These are phyloP conservation scores for Chloropicon primus DNA, from an alignment of 139 green algal genomes.

Conservation along the genomic window DNA sequence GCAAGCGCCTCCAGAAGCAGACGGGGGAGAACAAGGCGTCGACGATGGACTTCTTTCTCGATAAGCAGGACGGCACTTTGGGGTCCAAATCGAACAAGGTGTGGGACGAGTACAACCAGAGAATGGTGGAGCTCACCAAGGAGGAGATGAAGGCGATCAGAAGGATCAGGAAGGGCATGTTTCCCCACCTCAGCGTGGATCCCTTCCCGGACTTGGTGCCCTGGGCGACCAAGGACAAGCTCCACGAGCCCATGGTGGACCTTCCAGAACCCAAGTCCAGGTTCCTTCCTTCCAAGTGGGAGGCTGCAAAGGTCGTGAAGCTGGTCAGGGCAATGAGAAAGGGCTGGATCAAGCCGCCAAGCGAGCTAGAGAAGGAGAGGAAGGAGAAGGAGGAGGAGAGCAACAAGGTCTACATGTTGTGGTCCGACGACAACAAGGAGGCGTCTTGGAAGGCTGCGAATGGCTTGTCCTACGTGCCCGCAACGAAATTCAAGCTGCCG, in stretches of 20 bases:
- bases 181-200: slow-evolving; percentile 56
- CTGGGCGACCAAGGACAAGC: background rate
- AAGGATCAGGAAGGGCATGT: slow-evolving; percentile 73
- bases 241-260: slow-evolving; percentile 48
- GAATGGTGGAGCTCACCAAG: slow-evolving; percentile 39
- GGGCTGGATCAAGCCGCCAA: slow-evolving; percentile 64
- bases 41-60: background rate
- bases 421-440: slow-evolving; percentile 63
- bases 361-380: slow-evolving; percentile 7
- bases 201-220: slow-evolving; percentile 15
- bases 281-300: slow-evolving; percentile 91
- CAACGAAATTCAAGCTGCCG: slow-evolving; percentile 78
- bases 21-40: background rate
- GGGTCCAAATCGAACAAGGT: background rate
- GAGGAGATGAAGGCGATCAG: slow-evolving; percentile 84
- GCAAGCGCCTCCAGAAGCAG: slow-evolving; percentile 7
- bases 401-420: slow-evolving; percentile 70
- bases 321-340: slow-evolving; percentile 80
- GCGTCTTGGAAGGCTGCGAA: slow-evolving; percentile 31
- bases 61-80: background rate
- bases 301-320: slow-evolving; percentile 67
- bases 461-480: slow-evolving; percentile 79
- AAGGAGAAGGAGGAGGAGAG: slow-evolving; percentile 22
- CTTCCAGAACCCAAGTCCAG: slow-evolving; percentile 85
- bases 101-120: slow-evolving; percentile 1